These are phyloP conservation scores for Aspergillus neotritici DNA, from an alignment of 2,329 filamentous ascomycete species.

Conservation along the genomic window DNA sequence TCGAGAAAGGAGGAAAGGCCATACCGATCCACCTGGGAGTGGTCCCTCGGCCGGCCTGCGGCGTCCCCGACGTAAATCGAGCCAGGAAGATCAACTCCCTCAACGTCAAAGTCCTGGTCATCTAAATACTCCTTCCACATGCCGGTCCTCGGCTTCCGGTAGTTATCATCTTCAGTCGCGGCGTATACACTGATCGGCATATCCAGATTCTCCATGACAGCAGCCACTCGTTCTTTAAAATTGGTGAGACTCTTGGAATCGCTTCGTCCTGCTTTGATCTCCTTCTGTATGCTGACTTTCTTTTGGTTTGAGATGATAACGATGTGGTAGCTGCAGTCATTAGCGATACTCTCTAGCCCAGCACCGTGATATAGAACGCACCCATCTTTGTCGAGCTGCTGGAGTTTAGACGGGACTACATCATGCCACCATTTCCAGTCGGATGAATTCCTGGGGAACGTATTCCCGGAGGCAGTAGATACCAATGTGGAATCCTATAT, in stretches of 20 bases:
- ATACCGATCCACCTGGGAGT: slow-evolving; percentile 57
- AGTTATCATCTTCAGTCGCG: slow-evolving; percentile 74
- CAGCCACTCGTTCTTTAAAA: slow-evolving; percentile 76
- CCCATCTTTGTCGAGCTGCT: slow-evolving; percentile 65
- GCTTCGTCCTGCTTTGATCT: slow-evolving; percentile 63
- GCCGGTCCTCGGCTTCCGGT: slow-evolving; percentile 77
- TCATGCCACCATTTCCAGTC: slow-evolving; percentile 96
- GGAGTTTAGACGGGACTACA: slow-evolving; percentile 62
- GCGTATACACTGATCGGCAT: slow-evolving; percentile 78
- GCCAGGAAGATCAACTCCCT: slow-evolving; percentile 59
- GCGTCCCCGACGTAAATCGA: slow-evolving; percentile 93
- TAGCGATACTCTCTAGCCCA: background rate
- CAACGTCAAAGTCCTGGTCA: slow-evolving; percentile 54
- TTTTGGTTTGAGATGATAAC: slow-evolving; percentile 86
- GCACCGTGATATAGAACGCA: slow-evolving; percentile 31
- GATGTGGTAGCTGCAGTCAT: slow-evolving; percentile 58
- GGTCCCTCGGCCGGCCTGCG: slow-evolving; percentile 51
- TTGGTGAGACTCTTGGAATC: slow-evolving; percentile 63
- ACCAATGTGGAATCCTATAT: slow-evolving; percentile 81
- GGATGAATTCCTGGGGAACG: slow-evolving; percentile 60
- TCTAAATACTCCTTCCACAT: slow-evolving; percentile 74
- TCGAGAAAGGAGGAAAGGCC: slow-evolving; percentile 1
- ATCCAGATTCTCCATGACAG: slow-evolving; percentile 61
- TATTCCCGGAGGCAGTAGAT: slow-evolving; percentile 70
- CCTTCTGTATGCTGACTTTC: slow-evolving; percentile 67